Percentiles rank a stretch among this genome's conserved stretches.
Conservation (phyloP, 495 filamentous ascomycete genomes). For the Jackrogersella multiformis region DNA sequence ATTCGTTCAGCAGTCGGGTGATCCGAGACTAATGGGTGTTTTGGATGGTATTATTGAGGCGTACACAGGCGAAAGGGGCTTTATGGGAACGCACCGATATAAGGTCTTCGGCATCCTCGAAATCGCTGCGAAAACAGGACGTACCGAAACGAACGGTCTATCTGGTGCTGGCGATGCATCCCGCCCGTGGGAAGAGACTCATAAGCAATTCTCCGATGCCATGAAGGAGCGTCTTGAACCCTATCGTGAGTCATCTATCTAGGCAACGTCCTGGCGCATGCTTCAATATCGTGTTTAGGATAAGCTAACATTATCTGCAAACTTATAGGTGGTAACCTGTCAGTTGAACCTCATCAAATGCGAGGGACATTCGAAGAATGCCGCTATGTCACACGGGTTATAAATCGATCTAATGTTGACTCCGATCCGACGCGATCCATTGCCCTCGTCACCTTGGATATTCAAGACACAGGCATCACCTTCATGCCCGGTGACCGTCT, state of each 20-base stretch:
- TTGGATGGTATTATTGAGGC: conserved; percentile 60
- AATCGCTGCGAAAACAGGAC: conserved; percentile 60
- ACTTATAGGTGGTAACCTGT: conserved; percentile 45
- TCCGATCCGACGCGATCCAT: conserved; percentile 55
- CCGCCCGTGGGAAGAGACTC: conserved; percentile 61
- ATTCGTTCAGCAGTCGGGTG: conserved; percentile 57
- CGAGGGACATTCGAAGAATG: conserved; percentile 63
- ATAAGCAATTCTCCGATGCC: conserved; percentile 59
- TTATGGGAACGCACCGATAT: conserved; percentile 63
- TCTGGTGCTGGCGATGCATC: conserved; percentile 53
- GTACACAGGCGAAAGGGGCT: conserved; percentile 60
- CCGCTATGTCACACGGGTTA: conserved; percentile 54
- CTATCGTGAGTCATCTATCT: conserved; percentile 45
- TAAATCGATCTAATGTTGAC: conserved; percentile 55
- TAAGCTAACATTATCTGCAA: conserved; percentile 1
- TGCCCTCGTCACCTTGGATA: conserved; percentile 56
- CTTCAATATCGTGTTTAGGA: not conserved
- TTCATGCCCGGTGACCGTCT: conserved; percentile 61
- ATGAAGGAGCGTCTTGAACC: conserved; percentile 63
- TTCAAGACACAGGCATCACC: conserved; percentile 58
- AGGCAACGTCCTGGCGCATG: no score
- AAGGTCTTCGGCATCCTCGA: conserved; percentile 65
- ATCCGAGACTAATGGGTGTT: conserved; percentile 56
- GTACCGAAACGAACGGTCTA: conserved; percentile 60
- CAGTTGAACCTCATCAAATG: conserved; percentile 60